Evolutionary conservation across 345 rosid genomes (phyloP).

Genomic region (Camelina neglecta): DNA sequence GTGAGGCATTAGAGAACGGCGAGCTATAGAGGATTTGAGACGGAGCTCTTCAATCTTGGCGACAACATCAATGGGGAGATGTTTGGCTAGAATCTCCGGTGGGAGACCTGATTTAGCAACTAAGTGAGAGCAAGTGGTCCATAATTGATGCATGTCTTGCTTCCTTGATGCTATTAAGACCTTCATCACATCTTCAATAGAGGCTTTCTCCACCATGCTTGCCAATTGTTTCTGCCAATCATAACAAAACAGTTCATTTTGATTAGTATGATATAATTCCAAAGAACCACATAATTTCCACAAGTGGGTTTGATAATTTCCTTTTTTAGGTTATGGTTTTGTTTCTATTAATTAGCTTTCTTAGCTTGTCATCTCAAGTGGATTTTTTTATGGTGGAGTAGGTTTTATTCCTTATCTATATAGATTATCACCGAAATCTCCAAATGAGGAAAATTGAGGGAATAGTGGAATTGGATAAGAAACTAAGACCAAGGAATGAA

Average conservation of each 20-base stretch:
- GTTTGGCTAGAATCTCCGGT: constrained; percentile 87
- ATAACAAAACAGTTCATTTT: constrained; percentile 10
- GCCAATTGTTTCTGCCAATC: constrained; percentile 86
- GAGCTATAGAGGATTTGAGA: constrained; percentile 74
- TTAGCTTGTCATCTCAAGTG: constrained; percentile 25
- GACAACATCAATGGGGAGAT: constrained; percentile 87
- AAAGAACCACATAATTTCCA: constrained; percentile 12
- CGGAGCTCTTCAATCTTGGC: constrained; percentile 95
- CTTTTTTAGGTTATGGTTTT: constrained; percentile 30
- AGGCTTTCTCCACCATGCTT: constrained; percentile 94
- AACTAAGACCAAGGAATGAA: constrained; percentile 19
- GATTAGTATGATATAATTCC: constrained; percentile 26
- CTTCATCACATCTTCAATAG: constrained; percentile 98
- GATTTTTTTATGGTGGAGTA: constrained; percentile 37
- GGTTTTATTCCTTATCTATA: constrained; percentile 35
- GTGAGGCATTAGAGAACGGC: constrained; percentile 63
- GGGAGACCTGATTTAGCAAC: constrained; percentile 98
- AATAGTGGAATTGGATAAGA: constrained; percentile 24
- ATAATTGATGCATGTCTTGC: constrained; percentile 96
- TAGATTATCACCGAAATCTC: constrained; percentile 41
- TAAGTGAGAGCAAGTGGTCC: constrained; percentile 97
- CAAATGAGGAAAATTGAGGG: constrained; percentile 64
- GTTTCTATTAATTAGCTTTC: constrained; percentile 28
- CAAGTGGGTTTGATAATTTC: constrained; percentile 34
- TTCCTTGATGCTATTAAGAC: constrained; percentile 93